These are phyloP conservation scores for Chlorella vulgaris DNA, from an alignment of 139 green algal genomes.

Conservation along the genomic window DNA sequence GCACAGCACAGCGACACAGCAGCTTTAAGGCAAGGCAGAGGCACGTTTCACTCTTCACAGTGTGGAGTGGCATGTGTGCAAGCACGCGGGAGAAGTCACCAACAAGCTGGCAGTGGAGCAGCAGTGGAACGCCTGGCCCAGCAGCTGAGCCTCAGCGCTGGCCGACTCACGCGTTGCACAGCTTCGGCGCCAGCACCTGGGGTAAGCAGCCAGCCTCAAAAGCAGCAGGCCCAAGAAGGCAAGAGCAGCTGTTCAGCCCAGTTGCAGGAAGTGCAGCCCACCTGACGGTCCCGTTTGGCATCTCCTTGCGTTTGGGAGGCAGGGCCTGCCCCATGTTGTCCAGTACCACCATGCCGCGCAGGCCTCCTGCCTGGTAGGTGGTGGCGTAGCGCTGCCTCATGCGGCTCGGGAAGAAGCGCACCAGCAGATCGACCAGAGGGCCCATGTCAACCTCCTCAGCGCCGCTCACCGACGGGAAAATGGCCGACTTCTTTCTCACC, in stretches of 20 bases:
- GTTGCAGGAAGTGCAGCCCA: constrained; percentile 5
- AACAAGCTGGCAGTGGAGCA: too few species aligned
- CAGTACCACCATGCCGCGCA: constrained; percentile 28
- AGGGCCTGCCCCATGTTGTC: constrained; percentile 30
- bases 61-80: not conserved
- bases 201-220: too few species aligned
- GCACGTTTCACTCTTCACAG: too few species aligned
- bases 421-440: not conserved
- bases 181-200: too few species aligned
- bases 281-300: constrained; percentile 16
- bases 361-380: constrained; percentile 11
- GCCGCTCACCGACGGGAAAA: not conserved
- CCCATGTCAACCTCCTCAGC: constrained; percentile 4
- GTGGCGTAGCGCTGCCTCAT: constrained; percentile 32
- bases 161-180: too few species aligned
- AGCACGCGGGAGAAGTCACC: too few species aligned
- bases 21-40: too few species aligned
- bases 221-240: too few species aligned
- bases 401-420: not conserved
- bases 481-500: not conserved
- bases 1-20: not conserved
- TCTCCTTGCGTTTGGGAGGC: constrained; percentile 14
- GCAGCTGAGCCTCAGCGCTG: too few species aligned
- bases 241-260: too few species aligned
- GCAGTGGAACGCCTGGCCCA: too few species aligned